Base-by-base conservation (phyloP, 2,329 filamentous ascomycete species). In the Alternaria brassicicola region DNA sequence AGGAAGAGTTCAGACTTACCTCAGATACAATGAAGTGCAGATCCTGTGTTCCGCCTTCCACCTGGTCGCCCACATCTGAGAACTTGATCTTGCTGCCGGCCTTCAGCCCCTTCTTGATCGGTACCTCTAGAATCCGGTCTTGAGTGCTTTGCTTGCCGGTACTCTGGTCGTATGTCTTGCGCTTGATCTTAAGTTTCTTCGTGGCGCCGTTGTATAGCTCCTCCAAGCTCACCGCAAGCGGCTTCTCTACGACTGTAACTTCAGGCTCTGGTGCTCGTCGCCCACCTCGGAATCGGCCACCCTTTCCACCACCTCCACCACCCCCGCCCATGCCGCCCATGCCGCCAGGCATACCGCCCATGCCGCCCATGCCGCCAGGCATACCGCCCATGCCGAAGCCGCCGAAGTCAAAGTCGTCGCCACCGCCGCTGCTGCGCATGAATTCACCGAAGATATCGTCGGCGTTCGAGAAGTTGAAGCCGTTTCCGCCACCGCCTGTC, bases 11-110 rank as follows among this genome's bases (percentile, higher is more conserved):
- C 15, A 35, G 30, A 74, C 88, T 83, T 86, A 93, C 92, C 89
- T 97, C 94, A 78, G 93, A 90, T 21, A 99, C 86, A 57, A 99
- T 89, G 71, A 99, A 96, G 77, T 97, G 93, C 51, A 99, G 79
- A 78, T 99, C 95, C 78, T 99, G 95, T 58, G 93, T 91, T 13
- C 94, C 94, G 39, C 95, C 95, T 74, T 98, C 95, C 61, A 97
- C 93, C 77, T 98, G 93, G 78, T 99, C 95, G 10, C 95, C 95
- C n/a, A 99, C 93, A 39, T 94, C 93, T 73, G 91, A 91, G 76
- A 97, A 99, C 80, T 97, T 97, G 79, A 99, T 97, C 84, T 98
- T 99, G 73, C 92, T 96, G 28, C 95, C 95, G 69, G 96, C 93
- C 81, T 98, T 97, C 78, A 98, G 81, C 58, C 95, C 95, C 6